Conservation (phyloP, 495 filamentous ascomycete species). For the Jackrogersella minutella region DNA sequence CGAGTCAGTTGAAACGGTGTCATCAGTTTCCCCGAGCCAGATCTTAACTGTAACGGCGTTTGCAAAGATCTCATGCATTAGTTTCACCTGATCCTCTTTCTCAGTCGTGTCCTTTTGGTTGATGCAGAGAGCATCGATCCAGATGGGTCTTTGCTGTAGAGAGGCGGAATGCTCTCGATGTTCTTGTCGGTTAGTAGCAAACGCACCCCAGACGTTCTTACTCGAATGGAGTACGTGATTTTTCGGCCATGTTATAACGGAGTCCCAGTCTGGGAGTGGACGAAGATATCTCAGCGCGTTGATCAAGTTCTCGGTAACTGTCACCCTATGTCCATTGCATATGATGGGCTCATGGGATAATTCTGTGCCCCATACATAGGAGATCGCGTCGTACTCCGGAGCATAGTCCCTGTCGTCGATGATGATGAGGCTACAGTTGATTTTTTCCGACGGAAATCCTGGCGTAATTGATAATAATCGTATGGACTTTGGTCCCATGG, state of each 20-base stretch:
- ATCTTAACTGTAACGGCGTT: slow-evolving; percentile 22
- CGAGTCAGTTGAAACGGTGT: not conserved
- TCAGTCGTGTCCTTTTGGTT: slow-evolving; percentile 41
- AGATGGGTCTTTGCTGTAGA: slow-evolving; percentile 29
- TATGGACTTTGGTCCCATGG: slow-evolving; percentile 18
- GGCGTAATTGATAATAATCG: slow-evolving; percentile 27
- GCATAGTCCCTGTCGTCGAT: slow-evolving; percentile 16
- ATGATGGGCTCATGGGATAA: slow-evolving; percentile 30
- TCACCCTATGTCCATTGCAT: slow-evolving; percentile 30
- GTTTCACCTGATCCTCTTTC: slow-evolving; percentile 38
- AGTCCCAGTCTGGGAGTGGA: slow-evolving; percentile 26
- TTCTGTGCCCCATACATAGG: slow-evolving; percentile 32
- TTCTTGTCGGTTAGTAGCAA: slow-evolving; percentile 29
- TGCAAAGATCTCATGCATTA: slow-evolving; percentile 43
- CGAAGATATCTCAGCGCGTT: slow-evolving; percentile 32
- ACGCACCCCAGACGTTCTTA: slow-evolving; percentile 21
- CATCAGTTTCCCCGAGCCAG: slow-evolving; percentile 24
- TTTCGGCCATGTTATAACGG: slow-evolving; percentile 22
- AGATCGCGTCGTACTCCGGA: slow-evolving; percentile 28
- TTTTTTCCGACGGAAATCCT: slow-evolving; percentile 22
- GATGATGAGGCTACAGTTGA: slow-evolving; percentile 25
- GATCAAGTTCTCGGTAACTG: slow-evolving; percentile 27
- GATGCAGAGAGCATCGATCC: slow-evolving; percentile 49
- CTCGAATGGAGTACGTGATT: slow-evolving; percentile 26
- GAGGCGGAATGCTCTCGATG: slow-evolving; percentile 9